Evolutionary conservation across 768 basidiomycete species (phyloP), one percentile per base, ranked within the genome.

Genomic region (Amanita muscaria): DNA sequence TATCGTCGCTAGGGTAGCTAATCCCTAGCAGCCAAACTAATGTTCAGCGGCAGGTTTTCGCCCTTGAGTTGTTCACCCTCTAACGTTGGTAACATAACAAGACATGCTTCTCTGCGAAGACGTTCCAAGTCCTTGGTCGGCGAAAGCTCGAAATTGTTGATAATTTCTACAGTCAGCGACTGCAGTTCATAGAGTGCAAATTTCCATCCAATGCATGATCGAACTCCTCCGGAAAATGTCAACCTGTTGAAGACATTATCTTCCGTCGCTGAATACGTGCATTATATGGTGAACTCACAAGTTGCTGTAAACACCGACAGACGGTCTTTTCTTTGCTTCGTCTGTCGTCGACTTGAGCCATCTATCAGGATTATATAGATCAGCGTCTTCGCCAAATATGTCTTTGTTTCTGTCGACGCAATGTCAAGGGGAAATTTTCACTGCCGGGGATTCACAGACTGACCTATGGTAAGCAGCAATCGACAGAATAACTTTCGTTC

Each of bases 101-200:
- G 52, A 48, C 69, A 69, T 5, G 69, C 64, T 48, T 72, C 67
- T 40, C 72, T 58, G 29, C 71, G 63, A 18, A 76, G 54, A 12
- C 64, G 56, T 3, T 59, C 55, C 15, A 70, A 54, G 16, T 68
- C 66, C 14, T 65, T 64, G 1, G 67, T 70, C 3, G 57, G 66
- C 47, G 67, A 54, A 25, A 82, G 67, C 51, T 79, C 71, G 48
- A 82, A 81, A 56, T 77, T 74, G 39, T 70, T 68, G 49, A 81
- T 59, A 29, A 77, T 68, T 54, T 80, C 79, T 5, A 76, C 68
- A 4, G 80, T 64, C 50, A 83, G 69, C 1, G 72, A 59, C 52
- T 79, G 74, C 27, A 80, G 60, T 56, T 83, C 80, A 46, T 70
- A 67, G 1, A 80, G 46, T 3, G 73, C 73, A 47, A 74, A 74